Percentiles rank a stretch among this genome's conserved stretches.
Conservation (phyloP, 805 yeast species). For the Candida coquimbonensis region DNA sequence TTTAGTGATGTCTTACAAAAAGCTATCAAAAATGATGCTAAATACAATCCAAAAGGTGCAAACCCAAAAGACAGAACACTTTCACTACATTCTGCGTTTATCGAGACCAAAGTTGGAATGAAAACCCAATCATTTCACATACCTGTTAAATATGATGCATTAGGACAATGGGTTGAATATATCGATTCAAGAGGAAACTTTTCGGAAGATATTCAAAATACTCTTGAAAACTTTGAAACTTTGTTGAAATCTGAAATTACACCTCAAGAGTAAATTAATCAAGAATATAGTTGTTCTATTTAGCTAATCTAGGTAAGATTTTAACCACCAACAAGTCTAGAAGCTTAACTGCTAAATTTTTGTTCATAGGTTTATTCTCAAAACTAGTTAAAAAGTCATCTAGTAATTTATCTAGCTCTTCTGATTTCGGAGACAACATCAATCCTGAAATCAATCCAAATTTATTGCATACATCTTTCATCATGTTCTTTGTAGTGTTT, state of each 20-base stretch:
- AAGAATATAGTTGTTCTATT: neutral
- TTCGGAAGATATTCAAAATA: conserved; percentile 12
- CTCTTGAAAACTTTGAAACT: conserved; percentile 19
- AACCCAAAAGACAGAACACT: conserved; percentile 13
- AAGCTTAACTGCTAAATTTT: conserved; percentile 34
- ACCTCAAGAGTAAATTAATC: neutral
- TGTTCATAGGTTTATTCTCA: conserved; percentile 33
- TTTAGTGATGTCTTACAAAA: conserved; percentile 14
- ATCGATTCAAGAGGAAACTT: conserved; percentile 23
- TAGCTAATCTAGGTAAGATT: conserved; percentile 31
- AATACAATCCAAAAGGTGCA: conserved; percentile 17
- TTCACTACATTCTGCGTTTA: conserved; percentile 32
- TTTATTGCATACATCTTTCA: conserved; percentile 19
- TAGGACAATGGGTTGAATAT: conserved; percentile 23
- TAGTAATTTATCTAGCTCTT: conserved; percentile 18
- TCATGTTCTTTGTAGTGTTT: conserved; percentile 19
- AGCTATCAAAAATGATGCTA: conserved; percentile 27
- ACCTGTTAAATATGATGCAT: conserved; percentile 12
- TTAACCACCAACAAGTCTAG: conserved; percentile 35
- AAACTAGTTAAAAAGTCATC: conserved; percentile 29
- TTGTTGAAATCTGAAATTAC: neutral
- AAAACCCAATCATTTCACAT: neutral
- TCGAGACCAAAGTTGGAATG: conserved; percentile 27
- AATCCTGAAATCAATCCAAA: conserved; percentile 13
- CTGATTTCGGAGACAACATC: conserved; percentile 18